These are phyloP conservation scores for Lichina pygmaea DNA, from an alignment of 495 filamentous ascomycete genomes.

Conservation along the genomic window DNA sequence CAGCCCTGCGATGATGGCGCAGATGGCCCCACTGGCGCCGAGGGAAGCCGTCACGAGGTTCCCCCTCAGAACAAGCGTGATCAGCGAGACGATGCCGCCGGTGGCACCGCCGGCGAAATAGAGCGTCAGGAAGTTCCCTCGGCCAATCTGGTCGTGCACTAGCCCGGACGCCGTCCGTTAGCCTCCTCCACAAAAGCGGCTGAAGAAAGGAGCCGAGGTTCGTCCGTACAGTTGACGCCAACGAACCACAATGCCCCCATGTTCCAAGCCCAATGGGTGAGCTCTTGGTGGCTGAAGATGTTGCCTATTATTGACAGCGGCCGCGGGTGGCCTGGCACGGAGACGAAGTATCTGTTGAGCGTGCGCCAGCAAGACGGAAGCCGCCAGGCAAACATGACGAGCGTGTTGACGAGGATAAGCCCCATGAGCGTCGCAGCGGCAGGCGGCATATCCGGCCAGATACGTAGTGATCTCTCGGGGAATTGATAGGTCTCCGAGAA, in stretches of 20 bases:
- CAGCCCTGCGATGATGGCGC: slow-evolving; percentile 38
- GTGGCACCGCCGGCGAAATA: slow-evolving; percentile 42
- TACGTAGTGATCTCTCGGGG: slow-evolving; percentile 24
- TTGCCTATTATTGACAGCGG: slow-evolving; percentile 37
- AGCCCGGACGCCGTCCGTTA: neutral
- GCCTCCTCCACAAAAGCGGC: neutral
- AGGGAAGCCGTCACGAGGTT: slow-evolving; percentile 25
- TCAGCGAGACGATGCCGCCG: slow-evolving; percentile 35
- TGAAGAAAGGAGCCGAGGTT: neutral
- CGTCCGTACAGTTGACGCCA: slow-evolving; percentile 23
- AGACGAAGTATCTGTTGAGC: slow-evolving; percentile 55
- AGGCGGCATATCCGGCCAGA: slow-evolving; percentile 51
- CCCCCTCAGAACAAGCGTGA: slow-evolving; percentile 24
- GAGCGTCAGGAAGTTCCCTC: slow-evolving; percentile 57
- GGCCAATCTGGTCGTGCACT: slow-evolving; percentile 71
- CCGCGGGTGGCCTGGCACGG: slow-evolving; percentile 39
- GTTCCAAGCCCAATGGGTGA: slow-evolving; percentile 41
- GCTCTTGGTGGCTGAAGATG: slow-evolving; percentile 50
- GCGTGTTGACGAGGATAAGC: slow-evolving; percentile 37
- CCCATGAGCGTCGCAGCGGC: slow-evolving; percentile 48
- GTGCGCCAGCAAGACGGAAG: slow-evolving; percentile 40
- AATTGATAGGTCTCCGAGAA: slow-evolving; percentile 36
- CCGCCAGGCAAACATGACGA: slow-evolving; percentile 36
- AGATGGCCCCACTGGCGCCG: slow-evolving; percentile 50
- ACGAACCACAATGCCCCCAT: slow-evolving; percentile 33